Evolutionary conservation across 768 basidiomycete genomes (phyloP).

Genomic region (Agaricus subrufescens): DNA sequence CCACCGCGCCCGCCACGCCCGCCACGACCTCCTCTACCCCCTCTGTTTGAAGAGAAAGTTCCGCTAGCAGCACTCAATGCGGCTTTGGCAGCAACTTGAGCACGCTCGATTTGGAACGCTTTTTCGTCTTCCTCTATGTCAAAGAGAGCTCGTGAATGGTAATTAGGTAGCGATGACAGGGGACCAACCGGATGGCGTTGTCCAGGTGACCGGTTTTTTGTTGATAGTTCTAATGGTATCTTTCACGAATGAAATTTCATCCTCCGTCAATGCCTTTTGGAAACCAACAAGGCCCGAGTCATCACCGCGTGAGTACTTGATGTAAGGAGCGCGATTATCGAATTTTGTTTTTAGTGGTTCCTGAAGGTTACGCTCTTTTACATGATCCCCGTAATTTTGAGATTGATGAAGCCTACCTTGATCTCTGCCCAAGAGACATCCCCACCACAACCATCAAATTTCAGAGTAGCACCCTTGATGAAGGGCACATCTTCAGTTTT

Average conservation of each 20-base stretch:
- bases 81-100: slow-evolving; percentile 57
- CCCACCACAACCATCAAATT: slow-evolving; percentile 55
- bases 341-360: slow-evolving; percentile 46
- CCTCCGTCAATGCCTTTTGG: slow-evolving; percentile 66
- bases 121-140: slow-evolving; percentile 65
- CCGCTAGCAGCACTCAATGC: slow-evolving; percentile 17
- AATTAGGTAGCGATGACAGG: neutral
- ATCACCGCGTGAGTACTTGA: slow-evolving; percentile 44
- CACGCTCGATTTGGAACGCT: slow-evolving; percentile 69
- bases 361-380: slow-evolving; percentile 17
- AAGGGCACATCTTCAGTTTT: slow-evolving; percentile 56
- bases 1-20: slow-evolving; percentile 41
- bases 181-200: slow-evolving; percentile 47
- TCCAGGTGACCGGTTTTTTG: slow-evolving; percentile 62
- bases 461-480: slow-evolving; percentile 48
- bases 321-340: slow-evolving; percentile 44
- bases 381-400: neutral
- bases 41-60: slow-evolving; percentile 18
- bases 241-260: slow-evolving; percentile 67
- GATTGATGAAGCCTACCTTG: slow-evolving; percentile 32
- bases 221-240: slow-evolving; percentile 62
- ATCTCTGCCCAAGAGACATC: slow-evolving; percentile 44
- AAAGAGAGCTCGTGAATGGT: slow-evolving; percentile 4
- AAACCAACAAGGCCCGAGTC: slow-evolving; percentile 51
- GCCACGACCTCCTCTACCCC: slow-evolving; percentile 22